Conservation (phyloP, 2,329 filamentous ascomycete species). For the Penicillium griseofulvum region DNA sequence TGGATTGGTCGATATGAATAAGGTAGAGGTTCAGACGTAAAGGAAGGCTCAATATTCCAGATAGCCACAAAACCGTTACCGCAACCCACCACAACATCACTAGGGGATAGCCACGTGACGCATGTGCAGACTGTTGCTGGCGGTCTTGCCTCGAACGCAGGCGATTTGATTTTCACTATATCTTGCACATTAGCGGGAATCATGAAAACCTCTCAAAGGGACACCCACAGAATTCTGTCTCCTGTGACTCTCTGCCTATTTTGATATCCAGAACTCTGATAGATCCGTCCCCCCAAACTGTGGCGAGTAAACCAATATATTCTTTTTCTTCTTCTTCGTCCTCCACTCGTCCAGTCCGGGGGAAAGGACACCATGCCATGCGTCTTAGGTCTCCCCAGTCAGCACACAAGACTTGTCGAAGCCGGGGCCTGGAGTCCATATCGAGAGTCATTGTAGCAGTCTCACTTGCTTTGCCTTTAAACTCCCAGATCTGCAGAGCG, state of each 20-base stretch:
- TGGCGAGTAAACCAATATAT: conserved; percentile 54
- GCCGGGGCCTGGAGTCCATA: conserved; percentile 42
- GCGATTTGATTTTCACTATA: conserved; percentile 44
- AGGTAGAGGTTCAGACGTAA: conserved; percentile 24
- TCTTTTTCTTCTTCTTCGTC: conserved; percentile 29
- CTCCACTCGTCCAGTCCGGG: conserved; percentile 30
- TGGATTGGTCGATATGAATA: conserved; percentile 40
- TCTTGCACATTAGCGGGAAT: not conserved
- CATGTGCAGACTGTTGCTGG: conserved; percentile 56
- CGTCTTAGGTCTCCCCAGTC: conserved; percentile 57
- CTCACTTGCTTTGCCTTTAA: conserved; percentile 41
- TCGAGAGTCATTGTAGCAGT: conserved; percentile 43
- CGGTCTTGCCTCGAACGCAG: conserved; percentile 52
- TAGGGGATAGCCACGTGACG: conserved; percentile 57
- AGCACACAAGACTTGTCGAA: conserved; percentile 54
- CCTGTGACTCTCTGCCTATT: conserved; percentile 24
- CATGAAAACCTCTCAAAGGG: not conserved
- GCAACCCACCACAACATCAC: conserved; percentile 54
- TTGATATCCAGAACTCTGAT: conserved; percentile 56
- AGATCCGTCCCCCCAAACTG: conserved; percentile 58
- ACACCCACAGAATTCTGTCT: conserved; percentile 35
- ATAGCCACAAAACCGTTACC: conserved; percentile 57
- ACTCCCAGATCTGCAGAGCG: conserved; percentile 60
- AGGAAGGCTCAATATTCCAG: conserved; percentile 45
- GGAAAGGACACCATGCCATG: conserved; percentile 57